Evolutionary conservation across 352 stramenopile species (phyloP), one percentile per base, ranked within the genome.

Genomic region (Saprolegnia diclina): DNA sequence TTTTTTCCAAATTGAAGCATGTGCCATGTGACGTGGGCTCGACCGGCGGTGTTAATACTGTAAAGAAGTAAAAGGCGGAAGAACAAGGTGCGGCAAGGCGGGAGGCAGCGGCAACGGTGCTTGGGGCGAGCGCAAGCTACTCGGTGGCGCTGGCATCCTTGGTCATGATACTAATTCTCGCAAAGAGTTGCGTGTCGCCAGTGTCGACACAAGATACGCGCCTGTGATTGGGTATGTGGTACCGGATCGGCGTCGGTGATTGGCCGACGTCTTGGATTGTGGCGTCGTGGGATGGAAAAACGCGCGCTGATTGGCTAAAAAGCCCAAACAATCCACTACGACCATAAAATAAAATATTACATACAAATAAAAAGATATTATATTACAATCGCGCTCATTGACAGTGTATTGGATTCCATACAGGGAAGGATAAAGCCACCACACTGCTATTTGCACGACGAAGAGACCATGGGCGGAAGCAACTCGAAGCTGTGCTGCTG

Each of bases 401-500:
- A 35, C 29, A 35, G 29, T 35, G 29, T 35, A 35, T 35, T 35
- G 29, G 29, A 35, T 35, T 35, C 29, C 29, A 35, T 35, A 35
- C 29, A 35, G 2, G 2, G 29, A 2, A 35, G 29, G 29, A n/a
- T 35, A 35, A 6, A 35, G 29, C 29, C 29, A 35, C 29, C 29
- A 35, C 29, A 35, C 5, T 35, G 29, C 29, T 11, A 4, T n/a
- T 59, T 13, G 52, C 24, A 35, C 52, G 52, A 59, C 29, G 5
- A 35, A 5, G 24, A 54, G 24, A 48, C 14, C 14, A 69, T 69
- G 48, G 63, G 63, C 6, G 48, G 40, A 14, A 40, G 57, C 13
- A 53, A 50, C n/a, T 66, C 57, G 19, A 66, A 37, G 38, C 2
- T 48, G 13, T 48, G 42, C 42, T 48, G 42, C 42, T 48, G 42